A percentile compares a stretch with the other conserved stretches of the same genome.
These are phyloP conservation scores for Globisporangium yorkense DNA, from an alignment of 352 stramenopile genomes.

Conservation along the genomic window DNA sequence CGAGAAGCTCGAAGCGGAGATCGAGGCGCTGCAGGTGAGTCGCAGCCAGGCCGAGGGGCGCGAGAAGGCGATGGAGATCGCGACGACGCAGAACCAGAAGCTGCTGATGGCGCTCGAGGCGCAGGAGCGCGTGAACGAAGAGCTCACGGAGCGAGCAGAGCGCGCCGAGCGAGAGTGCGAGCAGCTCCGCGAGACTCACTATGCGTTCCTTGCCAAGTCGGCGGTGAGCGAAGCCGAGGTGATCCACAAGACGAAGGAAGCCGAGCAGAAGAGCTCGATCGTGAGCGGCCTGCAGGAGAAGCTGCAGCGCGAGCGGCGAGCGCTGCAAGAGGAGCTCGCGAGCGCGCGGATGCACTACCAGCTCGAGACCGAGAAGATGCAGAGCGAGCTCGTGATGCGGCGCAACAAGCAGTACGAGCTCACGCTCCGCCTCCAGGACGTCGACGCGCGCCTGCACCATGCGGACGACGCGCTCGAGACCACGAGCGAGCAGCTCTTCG, in stretches of 20 bases:
- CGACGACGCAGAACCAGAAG: conserved; percentile 66
- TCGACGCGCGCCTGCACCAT: conserved; percentile 43
- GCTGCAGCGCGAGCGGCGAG: conserved; percentile 37
- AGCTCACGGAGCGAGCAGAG: conserved; percentile 18
- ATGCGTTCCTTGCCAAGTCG: conserved; percentile 20
- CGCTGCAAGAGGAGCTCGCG: conserved; percentile 40
- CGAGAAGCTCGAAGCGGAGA: conserved; percentile 45
- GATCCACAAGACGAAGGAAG: conserved; percentile 39
- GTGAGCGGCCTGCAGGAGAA: conserved; percentile 45
- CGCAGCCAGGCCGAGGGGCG: conserved; percentile 46
- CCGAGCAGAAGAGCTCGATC: conserved; percentile 26
- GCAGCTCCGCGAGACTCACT: conserved; percentile 26
- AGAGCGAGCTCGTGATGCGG: conserved; percentile 64
- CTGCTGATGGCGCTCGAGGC: conserved; percentile 55
- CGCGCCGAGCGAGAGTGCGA: conserved; percentile 30
- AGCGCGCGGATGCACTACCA: conserved; percentile 38
- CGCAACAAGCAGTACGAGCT: conserved; percentile 82
- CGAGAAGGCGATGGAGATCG: conserved; percentile 71
- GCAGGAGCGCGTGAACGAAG: conserved; percentile 34
- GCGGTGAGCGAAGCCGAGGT: conserved; percentile 41
- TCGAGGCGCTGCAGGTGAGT: conserved; percentile 47
- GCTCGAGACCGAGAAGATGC: conserved; percentile 54
- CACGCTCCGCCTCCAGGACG: conserved; percentile 56
- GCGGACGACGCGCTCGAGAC: conserved; percentile 28
- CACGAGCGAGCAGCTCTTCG: conserved; percentile 37